These are phyloP conservation scores for Ilyonectria mors-panacis DNA, from an alignment of 2,329 filamentous ascomycete species.

Conservation along the genomic window DNA sequence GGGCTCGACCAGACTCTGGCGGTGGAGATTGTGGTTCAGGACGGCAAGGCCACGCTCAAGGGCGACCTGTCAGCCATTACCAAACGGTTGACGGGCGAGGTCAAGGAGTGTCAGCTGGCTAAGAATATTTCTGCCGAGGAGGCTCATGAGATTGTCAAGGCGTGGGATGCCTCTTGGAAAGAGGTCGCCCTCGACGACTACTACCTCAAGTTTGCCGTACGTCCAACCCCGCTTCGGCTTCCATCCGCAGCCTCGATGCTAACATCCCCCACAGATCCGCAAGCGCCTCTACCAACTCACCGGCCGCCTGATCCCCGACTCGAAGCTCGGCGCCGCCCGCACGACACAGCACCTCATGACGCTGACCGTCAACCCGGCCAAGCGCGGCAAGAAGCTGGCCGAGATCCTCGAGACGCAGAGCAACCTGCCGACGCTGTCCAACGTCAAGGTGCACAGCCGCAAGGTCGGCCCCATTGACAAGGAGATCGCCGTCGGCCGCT, in stretches of 20 bases:
- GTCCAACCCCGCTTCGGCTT: slow-evolving; percentile 49
- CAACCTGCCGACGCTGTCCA: slow-evolving; percentile 69
- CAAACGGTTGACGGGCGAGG: slow-evolving; percentile 51
- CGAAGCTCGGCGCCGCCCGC: slow-evolving; percentile 70
- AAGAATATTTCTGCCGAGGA: slow-evolving; percentile 55
- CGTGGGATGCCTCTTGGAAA: slow-evolving; percentile 72
- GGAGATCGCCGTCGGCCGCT: slow-evolving; percentile 80
- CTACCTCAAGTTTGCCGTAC: slow-evolving; percentile 80
- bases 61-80: slow-evolving; percentile 56
- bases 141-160: slow-evolving; percentile 58
- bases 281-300: slow-evolving; percentile 88
- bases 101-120: slow-evolving; percentile 40
- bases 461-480: slow-evolving; percentile 80
- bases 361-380: slow-evolving; percentile 67
- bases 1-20: slow-evolving; percentile 55
- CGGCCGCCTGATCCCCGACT: slow-evolving; percentile 82
- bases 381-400: slow-evolving; percentile 73
- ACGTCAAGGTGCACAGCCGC: slow-evolving; percentile 77
- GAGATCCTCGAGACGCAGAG: slow-evolving; percentile 67
- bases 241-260: slow-evolving; percentile 9
- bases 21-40: slow-evolving; percentile 56
- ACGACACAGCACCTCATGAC: slow-evolving; percentile 70
- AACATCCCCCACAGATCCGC: slow-evolving; percentile 71
- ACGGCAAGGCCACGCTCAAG: slow-evolving; percentile 58
- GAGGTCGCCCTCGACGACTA: slow-evolving; percentile 71